phyloP scores from a whole-genome alignment of 2,329 filamentous ascomycete genomes.

The Grosmannia serpens region DNA sequence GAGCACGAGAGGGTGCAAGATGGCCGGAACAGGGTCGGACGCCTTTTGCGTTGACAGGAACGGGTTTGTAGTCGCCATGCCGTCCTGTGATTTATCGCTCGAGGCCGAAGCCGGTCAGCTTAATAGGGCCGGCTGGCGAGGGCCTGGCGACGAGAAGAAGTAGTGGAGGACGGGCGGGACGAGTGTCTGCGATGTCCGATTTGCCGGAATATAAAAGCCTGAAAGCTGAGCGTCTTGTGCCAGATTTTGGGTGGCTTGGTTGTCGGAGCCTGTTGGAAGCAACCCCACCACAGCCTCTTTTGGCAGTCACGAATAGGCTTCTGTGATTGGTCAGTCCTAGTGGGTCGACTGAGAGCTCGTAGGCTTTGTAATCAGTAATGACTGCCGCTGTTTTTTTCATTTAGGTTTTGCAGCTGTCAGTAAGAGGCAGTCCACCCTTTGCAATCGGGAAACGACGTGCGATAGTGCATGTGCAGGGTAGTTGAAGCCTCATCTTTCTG shows the following conservation, averaged over 20 bases:
- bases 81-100: background rate
- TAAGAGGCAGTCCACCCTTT: no score
- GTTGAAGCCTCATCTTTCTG: no score
- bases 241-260: background rate
- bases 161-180: background rate
- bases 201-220: background rate
- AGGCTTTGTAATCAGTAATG: background rate
- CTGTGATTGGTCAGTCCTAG: background rate
- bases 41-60: slow-evolving; percentile 56
- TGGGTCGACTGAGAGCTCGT: background rate
- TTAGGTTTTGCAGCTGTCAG: no score
- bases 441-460: no score
- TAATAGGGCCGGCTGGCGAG: background rate
- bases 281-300: background rate
- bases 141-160: background rate
- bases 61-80: slow-evolving; percentile 30
- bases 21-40: slow-evolving; percentile 65
- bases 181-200: background rate
- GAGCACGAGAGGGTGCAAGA: slow-evolving; percentile 86
- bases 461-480: no score
- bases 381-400: no score
- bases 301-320: background rate
- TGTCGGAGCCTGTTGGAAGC: background rate
- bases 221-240: background rate
- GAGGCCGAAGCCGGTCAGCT: background rate